A percentile compares a stretch with the other conserved stretches of the same genome.
These are phyloP conservation scores for Hypsizygus marmoreus DNA, from an alignment of 768 basidiomycete species.

Conservation along the genomic window DNA sequence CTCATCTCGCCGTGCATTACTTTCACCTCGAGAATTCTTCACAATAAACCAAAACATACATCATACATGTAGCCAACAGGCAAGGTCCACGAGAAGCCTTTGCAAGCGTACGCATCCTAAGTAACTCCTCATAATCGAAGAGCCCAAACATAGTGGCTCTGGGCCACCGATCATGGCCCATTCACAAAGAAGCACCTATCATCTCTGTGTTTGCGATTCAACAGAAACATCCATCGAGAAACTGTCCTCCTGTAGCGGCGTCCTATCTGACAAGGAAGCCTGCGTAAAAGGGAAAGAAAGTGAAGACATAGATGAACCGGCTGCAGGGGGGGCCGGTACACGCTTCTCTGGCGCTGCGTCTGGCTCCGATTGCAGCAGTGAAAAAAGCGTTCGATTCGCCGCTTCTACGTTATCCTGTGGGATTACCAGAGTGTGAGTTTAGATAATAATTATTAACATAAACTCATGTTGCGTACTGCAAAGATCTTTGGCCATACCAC, in stretches of 20 bases:
- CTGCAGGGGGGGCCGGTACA: no score
- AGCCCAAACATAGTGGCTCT: neutral
- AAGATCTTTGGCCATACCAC: conserved; percentile 39
- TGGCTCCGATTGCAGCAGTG: conserved; percentile 33
- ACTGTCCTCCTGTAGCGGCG: neutral
- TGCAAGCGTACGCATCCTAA: no score
- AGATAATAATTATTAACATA: neutral
- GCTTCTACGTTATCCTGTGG: conserved; percentile 35
- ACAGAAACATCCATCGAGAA: conserved; percentile 5
- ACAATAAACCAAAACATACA: no score
- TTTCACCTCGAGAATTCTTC: no score
- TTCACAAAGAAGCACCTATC: no score
- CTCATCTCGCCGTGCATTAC: no score
- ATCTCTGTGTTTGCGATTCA: neutral
- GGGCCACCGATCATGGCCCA: no score
- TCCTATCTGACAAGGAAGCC: neutral
- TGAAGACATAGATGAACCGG: neutral
- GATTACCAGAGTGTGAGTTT: neutral
- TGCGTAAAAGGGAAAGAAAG: conserved; percentile 2
- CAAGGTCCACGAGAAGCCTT: no score
- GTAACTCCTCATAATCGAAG: neutral
- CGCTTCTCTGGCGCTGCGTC: conserved; percentile 23
- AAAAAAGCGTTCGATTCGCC: conserved; percentile 36
- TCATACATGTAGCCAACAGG: no score
- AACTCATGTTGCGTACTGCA: conserved; percentile 26